Percentiles rank a stretch among this genome's conserved stretches.
Conservation (phyloP, 2,329 filamentous ascomycete genomes). For the Knufia fluminis region DNA sequence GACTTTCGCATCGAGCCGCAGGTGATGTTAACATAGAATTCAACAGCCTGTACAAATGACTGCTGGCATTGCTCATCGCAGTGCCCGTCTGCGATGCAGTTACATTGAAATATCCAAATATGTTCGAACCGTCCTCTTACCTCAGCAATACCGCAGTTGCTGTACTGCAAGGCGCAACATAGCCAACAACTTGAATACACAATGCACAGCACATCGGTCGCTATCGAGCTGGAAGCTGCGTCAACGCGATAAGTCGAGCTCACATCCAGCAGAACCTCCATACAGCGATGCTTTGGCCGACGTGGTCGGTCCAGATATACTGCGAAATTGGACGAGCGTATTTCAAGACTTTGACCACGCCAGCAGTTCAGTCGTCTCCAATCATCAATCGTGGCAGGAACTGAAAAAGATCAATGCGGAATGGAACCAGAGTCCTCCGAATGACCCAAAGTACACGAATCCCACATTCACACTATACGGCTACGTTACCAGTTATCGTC, state of each 20-base stretch:
- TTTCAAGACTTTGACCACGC: neutral
- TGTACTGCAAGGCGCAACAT: neutral
- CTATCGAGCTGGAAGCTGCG: neutral
- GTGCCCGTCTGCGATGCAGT: neutral
- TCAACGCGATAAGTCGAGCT: neutral
- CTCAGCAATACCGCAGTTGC: neutral
- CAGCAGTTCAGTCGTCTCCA: neutral
- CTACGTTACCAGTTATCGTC: slow-evolving; percentile 20
- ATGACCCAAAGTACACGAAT: neutral
- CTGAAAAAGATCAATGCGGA: neutral
- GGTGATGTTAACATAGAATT: neutral
- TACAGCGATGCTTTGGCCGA: neutral
- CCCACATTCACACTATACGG: slow-evolving; percentile 13
- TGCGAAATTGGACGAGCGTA: neutral
- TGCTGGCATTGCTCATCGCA: neutral
- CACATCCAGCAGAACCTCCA: neutral
- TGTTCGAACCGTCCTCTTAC: neutral
- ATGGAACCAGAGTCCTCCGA: neutral
- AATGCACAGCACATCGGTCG: neutral
- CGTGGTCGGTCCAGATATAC: neutral
- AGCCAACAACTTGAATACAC: neutral
- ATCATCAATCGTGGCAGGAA: slow-evolving; percentile 6
- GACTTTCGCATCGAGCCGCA: neutral
- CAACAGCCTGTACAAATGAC: neutral
- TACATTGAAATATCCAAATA: neutral